A percentile compares a stretch with the other conserved stretches of the same genome.
Evolutionary conservation across 495 filamentous ascomycete species (phyloP).

Genomic region (Penicillium samsonianum): DNA sequence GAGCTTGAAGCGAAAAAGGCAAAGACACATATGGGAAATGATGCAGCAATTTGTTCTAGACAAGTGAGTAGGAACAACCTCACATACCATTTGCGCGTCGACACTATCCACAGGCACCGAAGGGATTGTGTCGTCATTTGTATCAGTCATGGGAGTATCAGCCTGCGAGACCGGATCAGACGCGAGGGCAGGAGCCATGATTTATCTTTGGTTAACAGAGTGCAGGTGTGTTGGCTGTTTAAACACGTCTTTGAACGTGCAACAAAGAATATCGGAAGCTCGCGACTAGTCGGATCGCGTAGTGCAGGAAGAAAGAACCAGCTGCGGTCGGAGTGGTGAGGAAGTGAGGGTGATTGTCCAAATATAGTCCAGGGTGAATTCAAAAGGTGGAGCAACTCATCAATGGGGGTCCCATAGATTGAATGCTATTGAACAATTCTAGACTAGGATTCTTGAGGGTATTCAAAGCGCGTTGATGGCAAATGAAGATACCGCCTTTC

Average conservation of each 20-base stretch:
- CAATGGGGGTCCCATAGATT: neutral
- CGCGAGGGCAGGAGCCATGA: constrained; percentile 63
- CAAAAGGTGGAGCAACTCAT: neutral
- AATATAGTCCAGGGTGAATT: neutral
- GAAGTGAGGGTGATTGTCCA: neutral
- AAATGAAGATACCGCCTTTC: constrained; percentile 6
- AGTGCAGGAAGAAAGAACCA: neutral
- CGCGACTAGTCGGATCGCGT: constrained; percentile 13
- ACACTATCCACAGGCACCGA: constrained; percentile 44
- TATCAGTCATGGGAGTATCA: constrained; percentile 62
- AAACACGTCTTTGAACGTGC: constrained; percentile 21
- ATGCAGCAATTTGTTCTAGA: too few relatives aligned
- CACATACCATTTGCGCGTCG: constrained; percentile 49
- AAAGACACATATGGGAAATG: constrained; percentile 2
- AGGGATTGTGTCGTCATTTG: constrained; percentile 51
- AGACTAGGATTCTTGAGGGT: neutral
- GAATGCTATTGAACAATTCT: constrained; percentile 8
- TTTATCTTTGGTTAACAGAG: constrained; percentile 33
- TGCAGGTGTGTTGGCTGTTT: constrained; percentile 23
- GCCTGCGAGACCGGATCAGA: constrained; percentile 51
- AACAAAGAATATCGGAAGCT: constrained; percentile 12
- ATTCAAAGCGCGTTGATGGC: constrained; percentile 6
- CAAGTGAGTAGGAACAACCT: neutral
- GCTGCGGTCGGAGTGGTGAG: neutral
- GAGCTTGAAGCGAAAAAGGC: neutral